Conservation (phyloP, 2,329 filamentous ascomycete genomes). For the Monosporascus cannonballus region DNA sequence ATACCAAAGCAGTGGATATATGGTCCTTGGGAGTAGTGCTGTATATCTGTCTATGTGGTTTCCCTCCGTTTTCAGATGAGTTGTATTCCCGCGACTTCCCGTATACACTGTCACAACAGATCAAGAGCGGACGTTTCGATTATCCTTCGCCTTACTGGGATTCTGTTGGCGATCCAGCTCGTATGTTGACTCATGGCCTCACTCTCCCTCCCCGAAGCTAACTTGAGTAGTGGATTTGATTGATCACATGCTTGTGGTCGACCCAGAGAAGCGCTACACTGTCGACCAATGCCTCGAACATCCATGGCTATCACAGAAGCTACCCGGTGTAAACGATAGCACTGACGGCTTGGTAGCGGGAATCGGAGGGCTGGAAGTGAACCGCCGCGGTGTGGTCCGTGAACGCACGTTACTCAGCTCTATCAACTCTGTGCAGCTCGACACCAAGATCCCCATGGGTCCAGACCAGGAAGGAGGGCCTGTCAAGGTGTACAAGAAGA, state of each 20-base stretch:
- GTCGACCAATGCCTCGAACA: slow-evolving; percentile 88
- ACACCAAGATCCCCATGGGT: slow-evolving; percentile 48
- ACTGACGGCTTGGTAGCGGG: slow-evolving; percentile 90
- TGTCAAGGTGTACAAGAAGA: slow-evolving; percentile 73
- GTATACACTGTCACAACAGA: slow-evolving; percentile 82
- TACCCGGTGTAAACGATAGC: slow-evolving; percentile 67
- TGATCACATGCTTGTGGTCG: slow-evolving; percentile 87
- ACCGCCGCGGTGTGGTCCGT: slow-evolving; percentile 69
- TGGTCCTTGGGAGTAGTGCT: slow-evolving; percentile 98
- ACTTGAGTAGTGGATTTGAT: slow-evolving; percentile 67
- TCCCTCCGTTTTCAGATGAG: slow-evolving; percentile 95
- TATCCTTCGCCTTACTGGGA: slow-evolving; percentile 98
- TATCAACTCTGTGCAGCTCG: slow-evolving; percentile 65
- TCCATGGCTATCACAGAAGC: slow-evolving; percentile 71
- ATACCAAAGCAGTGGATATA: slow-evolving; percentile 90
- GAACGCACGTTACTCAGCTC: slow-evolving; percentile 81
- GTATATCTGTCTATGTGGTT: slow-evolving; percentile 95
- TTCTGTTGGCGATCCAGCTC: slow-evolving; percentile 73
- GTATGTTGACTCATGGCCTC: slow-evolving; percentile 33
- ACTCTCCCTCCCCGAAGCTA: slow-evolving; percentile 8
- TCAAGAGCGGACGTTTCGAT: slow-evolving; percentile 81
- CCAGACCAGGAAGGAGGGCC: slow-evolving; percentile 52
- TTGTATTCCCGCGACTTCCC: slow-evolving; percentile 76
- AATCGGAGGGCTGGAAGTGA: slow-evolving; percentile 75
- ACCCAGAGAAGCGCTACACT: slow-evolving; percentile 75